Evolutionary conservation across 176 grass and related monocot genomes (phyloP).

Genomic region (Paspalum notatum): DNA sequence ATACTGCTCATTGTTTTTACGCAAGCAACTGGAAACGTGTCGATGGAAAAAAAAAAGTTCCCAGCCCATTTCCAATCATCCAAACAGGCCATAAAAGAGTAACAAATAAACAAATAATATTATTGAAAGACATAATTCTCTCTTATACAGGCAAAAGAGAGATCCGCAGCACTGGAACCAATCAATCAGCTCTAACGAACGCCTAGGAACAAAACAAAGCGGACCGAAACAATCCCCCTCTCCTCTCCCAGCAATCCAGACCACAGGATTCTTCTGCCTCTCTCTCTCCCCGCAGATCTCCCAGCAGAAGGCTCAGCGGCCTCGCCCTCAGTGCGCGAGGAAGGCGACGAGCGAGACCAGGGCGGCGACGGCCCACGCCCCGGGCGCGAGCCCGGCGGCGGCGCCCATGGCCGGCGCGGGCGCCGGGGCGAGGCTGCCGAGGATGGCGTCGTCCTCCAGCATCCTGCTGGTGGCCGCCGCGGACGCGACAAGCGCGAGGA

Average conservation of each 20-base stretch:
- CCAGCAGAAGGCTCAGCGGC: neutral
- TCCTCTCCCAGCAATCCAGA: constrained; percentile 44
- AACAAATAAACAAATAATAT: constrained; percentile 53
- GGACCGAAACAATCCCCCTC: constrained; percentile 7
- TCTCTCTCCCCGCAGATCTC: neutral
- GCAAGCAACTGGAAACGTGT: too few species aligned
- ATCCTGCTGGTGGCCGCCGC: constrained; percentile 4
- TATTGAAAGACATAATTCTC: constrained; percentile 36
- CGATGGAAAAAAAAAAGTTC: too few species aligned
- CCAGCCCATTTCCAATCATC: too few species aligned
- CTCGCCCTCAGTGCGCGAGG: constrained; percentile 37
- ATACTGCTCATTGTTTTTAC: too few species aligned
- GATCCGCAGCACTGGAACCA: constrained; percentile 32
- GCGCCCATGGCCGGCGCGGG: constrained; percentile 24
- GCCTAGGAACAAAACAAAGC: constrained; percentile 32
- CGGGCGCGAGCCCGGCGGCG: constrained; percentile 42
- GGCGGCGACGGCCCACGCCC: constrained; percentile 54
- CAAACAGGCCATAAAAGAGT: constrained; percentile 31
- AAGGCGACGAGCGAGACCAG: constrained; percentile 56
- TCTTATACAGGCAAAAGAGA: constrained; percentile 83
- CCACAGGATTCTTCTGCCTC: constrained; percentile 16
- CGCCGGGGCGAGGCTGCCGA: constrained; percentile 52
- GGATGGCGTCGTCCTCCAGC: constrained; percentile 31
- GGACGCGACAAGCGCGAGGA: constrained; percentile 33
- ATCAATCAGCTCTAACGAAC: neutral